Percentiles rank a stretch among this genome's conserved stretches.
Conservation (phyloP, 441 rosid genomes). For the Pelargonium citronellum region DNA sequence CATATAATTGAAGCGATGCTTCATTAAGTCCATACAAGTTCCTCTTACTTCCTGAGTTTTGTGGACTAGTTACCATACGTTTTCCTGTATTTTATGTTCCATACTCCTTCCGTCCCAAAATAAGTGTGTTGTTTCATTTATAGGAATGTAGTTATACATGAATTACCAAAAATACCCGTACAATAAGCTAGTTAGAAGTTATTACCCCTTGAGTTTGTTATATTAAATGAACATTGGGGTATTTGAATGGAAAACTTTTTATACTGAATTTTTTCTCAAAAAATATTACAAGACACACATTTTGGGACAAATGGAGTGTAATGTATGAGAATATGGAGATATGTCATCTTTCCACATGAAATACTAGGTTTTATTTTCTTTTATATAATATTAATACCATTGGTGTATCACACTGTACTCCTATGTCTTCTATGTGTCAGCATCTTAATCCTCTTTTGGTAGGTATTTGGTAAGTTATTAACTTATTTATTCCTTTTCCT, state of each 20-base stretch:
- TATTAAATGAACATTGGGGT: too few species aligned
- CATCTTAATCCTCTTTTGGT: neutral
- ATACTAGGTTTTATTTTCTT: neutral
- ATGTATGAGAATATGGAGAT: neutral
- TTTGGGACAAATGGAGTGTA: neutral
- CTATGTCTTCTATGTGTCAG: neutral
- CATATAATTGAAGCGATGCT: too few species aligned
- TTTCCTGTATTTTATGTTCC: neutral
- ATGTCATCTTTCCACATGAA: neutral
- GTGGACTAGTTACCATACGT: neutral
- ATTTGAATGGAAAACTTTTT: too few species aligned
- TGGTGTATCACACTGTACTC: neutral
- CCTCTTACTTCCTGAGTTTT: neutral
- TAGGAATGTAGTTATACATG: too few species aligned
- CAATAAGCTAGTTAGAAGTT: too few species aligned
- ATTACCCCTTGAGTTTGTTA: too few species aligned
- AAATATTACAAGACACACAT: too few species aligned
- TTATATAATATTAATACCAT: neutral
- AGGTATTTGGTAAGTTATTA: too few species aligned
- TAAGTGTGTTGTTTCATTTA: too few species aligned
- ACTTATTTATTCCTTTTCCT: neutral
- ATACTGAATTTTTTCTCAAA: too few species aligned
- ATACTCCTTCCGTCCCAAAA: neutral
- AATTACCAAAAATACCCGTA: too few species aligned
- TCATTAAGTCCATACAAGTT: neutral